Evolutionary conservation across 164 flowering plant species (phyloP), one percentile per base, ranked within the genome.

Genomic region (Cinnamomum micranthum): DNA sequence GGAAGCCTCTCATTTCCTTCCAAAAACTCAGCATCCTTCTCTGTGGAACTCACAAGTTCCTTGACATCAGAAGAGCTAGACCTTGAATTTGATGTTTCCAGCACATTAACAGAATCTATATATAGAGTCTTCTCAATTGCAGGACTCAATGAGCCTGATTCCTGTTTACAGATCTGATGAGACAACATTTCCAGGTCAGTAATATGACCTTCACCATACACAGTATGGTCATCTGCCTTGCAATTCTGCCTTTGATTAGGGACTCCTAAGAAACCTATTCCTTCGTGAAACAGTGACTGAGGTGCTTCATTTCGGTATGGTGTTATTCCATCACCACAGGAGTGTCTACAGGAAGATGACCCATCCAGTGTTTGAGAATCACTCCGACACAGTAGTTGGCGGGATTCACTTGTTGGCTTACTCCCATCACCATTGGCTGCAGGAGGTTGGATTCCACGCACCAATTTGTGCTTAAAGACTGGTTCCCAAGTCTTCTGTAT

Each of bases 101-200:
- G 72, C 35, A 64, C 14, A 50, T 85, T 77, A 65, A 79, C 81
- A 74, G 86, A 80, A 82, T 94, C 94, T 77, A 91, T 71, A 76
- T 91, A 90, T 70, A 93, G 35, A 80, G 93, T 92, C 77, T 91
- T 94, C 85, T 91, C 98, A 68, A 75, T 79, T 7, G 71, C 70
- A 51, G 84, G 83, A 80, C 73, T 85, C 23, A 33, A 4, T 41
- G 86, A 78, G 50, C 77, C 80, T 47, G 84, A 81, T 50, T 74
- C 80, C 58, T 41, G 70, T 62, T 77, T 67, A 69, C 71, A 68
- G 25, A 60, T 31, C 25, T 20, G 74, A 27, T 68, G 73, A 3
- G 74, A 74, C 25, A 28, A 28, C 55, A 20, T 64, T 22, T 22
- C 67, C 22, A 4, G 27, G 14, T 22, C 10, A 12, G 9, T 12